A percentile compares a stretch with the other conserved stretches of the same genome.
phyloP scores from a whole-genome alignment of 805 yeast genomes.

The Myxozyma mucilagina region DNA sequence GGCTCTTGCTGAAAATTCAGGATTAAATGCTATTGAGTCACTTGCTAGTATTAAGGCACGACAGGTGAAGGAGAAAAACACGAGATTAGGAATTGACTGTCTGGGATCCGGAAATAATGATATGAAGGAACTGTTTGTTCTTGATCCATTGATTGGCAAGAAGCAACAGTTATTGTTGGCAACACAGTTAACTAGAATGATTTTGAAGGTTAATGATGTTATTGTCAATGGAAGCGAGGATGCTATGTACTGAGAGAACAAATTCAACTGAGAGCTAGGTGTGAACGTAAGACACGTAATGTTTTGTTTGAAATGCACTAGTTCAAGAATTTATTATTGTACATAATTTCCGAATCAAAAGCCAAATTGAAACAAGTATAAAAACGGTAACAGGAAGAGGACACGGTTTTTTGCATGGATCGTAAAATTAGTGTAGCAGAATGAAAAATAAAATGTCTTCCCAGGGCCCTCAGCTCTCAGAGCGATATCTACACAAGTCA shows the following conservation, averaged over 20 bases:
- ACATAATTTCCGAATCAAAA: not conserved
- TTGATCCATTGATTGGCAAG: constrained; percentile 96
- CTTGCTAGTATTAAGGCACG: constrained; percentile 78
- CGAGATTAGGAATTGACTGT: constrained; percentile 90
- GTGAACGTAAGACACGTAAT: not conserved
- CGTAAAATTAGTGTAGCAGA: not conserved
- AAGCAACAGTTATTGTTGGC: constrained; percentile 94
- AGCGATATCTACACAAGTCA: too few species aligned
- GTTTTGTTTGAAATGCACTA: not conserved
- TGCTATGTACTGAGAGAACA: constrained; percentile 27
- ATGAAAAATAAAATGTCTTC: not conserved
- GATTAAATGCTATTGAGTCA: constrained; percentile 89
- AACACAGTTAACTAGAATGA: constrained; percentile 97
- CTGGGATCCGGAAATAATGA: constrained; percentile 83
- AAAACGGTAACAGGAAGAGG: not conserved
- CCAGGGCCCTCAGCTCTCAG: too few species aligned
- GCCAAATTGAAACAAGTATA: not conserved
- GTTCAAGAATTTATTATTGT: not conserved
- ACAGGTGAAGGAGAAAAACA: constrained; percentile 70
- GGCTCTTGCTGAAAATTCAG: constrained; percentile 96
- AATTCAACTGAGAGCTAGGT: not conserved
- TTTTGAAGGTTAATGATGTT: constrained; percentile 93
- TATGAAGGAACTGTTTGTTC: constrained; percentile 91
- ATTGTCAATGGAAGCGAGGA: constrained; percentile 86
- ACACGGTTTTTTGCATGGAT: not conserved